Percentiles rank a stretch among this genome's conserved stretches.
Conservation (phyloP, 2,329 filamentous ascomycete species). For the Trichoderma oligosporum region DNA sequence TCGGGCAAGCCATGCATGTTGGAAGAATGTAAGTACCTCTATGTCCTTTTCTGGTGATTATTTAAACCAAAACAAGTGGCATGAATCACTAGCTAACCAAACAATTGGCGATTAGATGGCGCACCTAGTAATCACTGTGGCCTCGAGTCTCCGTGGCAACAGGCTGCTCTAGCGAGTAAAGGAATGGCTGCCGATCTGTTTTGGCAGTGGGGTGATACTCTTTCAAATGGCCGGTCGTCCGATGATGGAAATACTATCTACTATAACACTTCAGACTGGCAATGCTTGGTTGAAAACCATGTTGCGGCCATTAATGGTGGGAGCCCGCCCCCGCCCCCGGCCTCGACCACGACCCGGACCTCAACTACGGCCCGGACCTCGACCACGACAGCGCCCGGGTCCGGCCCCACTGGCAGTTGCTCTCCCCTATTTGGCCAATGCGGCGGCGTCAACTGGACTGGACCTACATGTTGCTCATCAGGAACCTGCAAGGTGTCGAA, state of each 20-base stretch:
- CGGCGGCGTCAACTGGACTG: background rate
- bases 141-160: conserved; percentile 49
- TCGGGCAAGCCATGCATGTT: conserved; percentile 33
- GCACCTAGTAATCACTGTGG: conserved; percentile 27
- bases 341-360: background rate
- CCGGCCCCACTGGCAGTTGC: background rate
- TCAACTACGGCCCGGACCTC: background rate
- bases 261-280: conserved; percentile 39
- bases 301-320: conserved; percentile 26
- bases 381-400: background rate
- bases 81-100: background rate
- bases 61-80: background rate
- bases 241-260: conserved; percentile 47
- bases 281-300: conserved; percentile 44
- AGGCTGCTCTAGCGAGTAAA: conserved; percentile 29
- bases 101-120: conserved; percentile 25
- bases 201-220: conserved; percentile 40
- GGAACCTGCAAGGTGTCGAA: background rate
- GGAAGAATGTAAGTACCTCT: conserved; percentile 31
- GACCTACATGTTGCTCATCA: background rate
- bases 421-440: background rate
- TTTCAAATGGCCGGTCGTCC: conserved; percentile 40
- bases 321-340: background rate
- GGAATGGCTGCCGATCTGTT: conserved; percentile 38
- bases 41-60: no score